Percentiles rank a stretch among this genome's conserved stretches.
These are phyloP conservation scores for Kingdonia uniflora DNA, from an alignment of 164 flowering plant species.

Conservation along the genomic window DNA sequence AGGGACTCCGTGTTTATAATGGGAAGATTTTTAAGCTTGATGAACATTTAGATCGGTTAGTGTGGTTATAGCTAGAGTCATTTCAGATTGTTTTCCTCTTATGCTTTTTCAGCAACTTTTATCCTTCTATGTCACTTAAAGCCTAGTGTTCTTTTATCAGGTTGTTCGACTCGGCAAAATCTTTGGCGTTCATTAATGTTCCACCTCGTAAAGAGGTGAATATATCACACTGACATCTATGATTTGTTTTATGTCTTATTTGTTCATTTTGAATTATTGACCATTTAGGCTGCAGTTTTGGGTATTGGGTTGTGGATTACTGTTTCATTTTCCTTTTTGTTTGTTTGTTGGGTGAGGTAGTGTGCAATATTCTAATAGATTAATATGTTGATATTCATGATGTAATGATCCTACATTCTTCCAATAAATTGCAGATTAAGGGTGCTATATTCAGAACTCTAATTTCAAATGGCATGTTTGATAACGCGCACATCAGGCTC, in stretches of 20 bases:
- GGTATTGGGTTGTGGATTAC: too few relatives aligned
- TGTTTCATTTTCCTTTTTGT: too few relatives aligned
- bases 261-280: not conserved
- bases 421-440: conserved; percentile 52
- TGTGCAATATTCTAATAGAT: too few relatives aligned
- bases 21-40: conserved; percentile 88
- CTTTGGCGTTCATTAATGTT: conserved; percentile 68
- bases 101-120: not conserved
- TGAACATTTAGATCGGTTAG: conserved; percentile 88
- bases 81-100: not conserved
- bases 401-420: not conserved
- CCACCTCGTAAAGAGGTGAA: conserved; percentile 77
- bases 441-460: conserved; percentile 84
- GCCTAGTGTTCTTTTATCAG: conserved; percentile 22
- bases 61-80: not conserved
- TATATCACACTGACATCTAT: conserved; percentile 5
- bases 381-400: too few relatives aligned
- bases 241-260: not conserved
- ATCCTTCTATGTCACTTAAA: not conserved
- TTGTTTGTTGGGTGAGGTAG: too few relatives aligned
- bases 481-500: conserved; percentile 82
- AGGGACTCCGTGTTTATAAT: conserved; percentile 79
- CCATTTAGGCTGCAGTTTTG: too few relatives aligned
- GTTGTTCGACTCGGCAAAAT: conserved; percentile 90
- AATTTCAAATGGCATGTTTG: conserved; percentile 83